Base-by-base conservation (phyloP, 768 basidiomycete species). In the Kwoniella newhampshirensis region DNA sequence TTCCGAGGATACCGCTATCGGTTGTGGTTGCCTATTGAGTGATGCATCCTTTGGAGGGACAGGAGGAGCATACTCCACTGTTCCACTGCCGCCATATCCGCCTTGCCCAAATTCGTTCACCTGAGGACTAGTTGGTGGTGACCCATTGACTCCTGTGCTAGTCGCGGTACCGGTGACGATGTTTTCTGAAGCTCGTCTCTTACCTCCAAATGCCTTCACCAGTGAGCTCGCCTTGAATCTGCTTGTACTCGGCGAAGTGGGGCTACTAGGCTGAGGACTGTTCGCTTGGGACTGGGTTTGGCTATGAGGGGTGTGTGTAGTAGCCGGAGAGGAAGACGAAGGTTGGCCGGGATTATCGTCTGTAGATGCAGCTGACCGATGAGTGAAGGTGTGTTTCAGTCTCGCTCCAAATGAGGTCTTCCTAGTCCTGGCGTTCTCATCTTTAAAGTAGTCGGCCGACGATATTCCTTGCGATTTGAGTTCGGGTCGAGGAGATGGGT, bases 41-140 rank as follows among this genome's bases (percentile, higher is more conserved):
- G 35, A 18, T 11, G 25, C 17, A 25, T 62, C 61, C 28, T 62
- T 62, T 2, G 61, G 61, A 17, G 61, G 61, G 15, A 62, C 61
- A 26, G 61, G 61, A 4, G 61, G 59, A 28, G 52, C 59, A 26
- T 51, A 45, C 12, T 50, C 41, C 9, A 48, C 9, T 23, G 9
- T 21, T 4, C 30, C 32, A 23, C 21, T 42, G 6, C 41, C 18
- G 32, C 41, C 4, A 43, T 27, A 43, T 27, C 28, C 40, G 27
- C 37, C n/a, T 40, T 46, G 53, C 17, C 56, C 56, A 44, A 51
- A 32, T 40, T 57, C 56, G 30, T 57, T 45, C 13, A 39, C 25
- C 13, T 39, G 21, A 3, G 57, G 59, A 21, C 52, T 54, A 23
- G 18, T 37, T 8, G 45, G 46, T 32, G 61, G 56, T 17, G 39